A percentile compares a stretch with the other conserved stretches of the same genome.
phyloP scores from a whole-genome alignment of 108 stramenopile species.

The Skeletonema marinoi region DNA sequence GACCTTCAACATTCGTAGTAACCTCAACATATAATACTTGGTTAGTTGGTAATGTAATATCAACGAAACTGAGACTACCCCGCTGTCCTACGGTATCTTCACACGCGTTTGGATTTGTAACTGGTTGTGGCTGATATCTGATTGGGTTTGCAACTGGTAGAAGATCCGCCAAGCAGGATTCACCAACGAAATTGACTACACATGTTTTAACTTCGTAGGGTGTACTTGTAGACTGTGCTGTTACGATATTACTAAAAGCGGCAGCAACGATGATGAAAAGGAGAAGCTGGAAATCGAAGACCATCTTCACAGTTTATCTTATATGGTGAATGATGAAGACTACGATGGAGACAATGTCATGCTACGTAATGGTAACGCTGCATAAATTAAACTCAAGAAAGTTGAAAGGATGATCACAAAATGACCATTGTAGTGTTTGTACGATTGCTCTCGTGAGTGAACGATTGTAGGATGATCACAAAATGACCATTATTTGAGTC shows the following conservation, averaged over 20 bases:
- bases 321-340: no score
- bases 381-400: no score
- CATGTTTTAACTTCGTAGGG: background rate
- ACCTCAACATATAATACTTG: conserved; percentile 14
- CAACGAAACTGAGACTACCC: conserved; percentile 20
- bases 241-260: background rate
- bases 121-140: conserved; percentile 12
- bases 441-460: background rate
- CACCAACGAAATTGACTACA: background rate
- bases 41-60: conserved; percentile 9
- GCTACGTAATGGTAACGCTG: no score
- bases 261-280: background rate
- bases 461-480: no score
- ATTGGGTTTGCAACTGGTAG: conserved; percentile 1
- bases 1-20: conserved; percentile 1
- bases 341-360: no score
- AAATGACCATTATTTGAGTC: no score
- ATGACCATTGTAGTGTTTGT: no score
- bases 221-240: background rate
- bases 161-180: background rate
- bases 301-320: background rate
- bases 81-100: conserved; percentile 14
- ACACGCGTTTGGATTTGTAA: conserved; percentile 5
- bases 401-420: no score
- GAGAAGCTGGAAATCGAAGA: background rate